These are phyloP conservation scores for Earliella scabrosa DNA, from an alignment of 1,284 basidiomycete genomes.

Conservation along the genomic window DNA sequence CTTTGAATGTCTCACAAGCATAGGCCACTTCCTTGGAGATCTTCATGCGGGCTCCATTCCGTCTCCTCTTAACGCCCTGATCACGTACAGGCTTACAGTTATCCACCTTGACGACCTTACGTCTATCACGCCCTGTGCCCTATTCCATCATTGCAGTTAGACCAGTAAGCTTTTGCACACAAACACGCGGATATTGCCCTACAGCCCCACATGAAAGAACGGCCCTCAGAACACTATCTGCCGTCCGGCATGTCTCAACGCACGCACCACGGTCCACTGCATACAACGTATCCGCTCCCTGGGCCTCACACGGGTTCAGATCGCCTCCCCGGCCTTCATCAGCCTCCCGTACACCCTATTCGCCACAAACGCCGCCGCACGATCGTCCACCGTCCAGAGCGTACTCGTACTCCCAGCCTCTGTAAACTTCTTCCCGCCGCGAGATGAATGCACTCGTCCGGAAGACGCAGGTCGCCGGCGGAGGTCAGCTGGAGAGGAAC, in stretches of 20 bases:
- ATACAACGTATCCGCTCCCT: constrained; percentile 12
- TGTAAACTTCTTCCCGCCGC: constrained; percentile 30
- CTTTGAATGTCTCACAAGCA: too few species aligned
- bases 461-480: constrained; percentile 20
- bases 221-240: constrained; percentile 9
- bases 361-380: too few species aligned
- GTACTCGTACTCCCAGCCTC: constrained; percentile 28
- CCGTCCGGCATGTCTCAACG: neutral
- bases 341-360: constrained; percentile 16
- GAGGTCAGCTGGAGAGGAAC: constrained; percentile 32
- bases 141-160: too few species aligned
- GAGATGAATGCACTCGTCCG: constrained; percentile 31
- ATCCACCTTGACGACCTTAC: too few species aligned
- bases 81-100: too few species aligned
- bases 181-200: too few species aligned
- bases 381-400: constrained; percentile 30
- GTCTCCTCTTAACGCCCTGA: too few species aligned
- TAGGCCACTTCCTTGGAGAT: too few species aligned
- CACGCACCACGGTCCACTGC: constrained; percentile 2
- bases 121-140: too few species aligned
- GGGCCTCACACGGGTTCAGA: constrained; percentile 4
- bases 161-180: too few species aligned
- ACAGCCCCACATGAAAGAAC: constrained; percentile 12
- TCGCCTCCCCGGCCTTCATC: constrained; percentile 9
- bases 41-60: too few species aligned